Percentiles rank a stretch among this genome's conserved stretches.
Evolutionary conservation across 2,329 filamentous ascomycete species (phyloP).

Genomic region (Epichloe gansuensis): DNA sequence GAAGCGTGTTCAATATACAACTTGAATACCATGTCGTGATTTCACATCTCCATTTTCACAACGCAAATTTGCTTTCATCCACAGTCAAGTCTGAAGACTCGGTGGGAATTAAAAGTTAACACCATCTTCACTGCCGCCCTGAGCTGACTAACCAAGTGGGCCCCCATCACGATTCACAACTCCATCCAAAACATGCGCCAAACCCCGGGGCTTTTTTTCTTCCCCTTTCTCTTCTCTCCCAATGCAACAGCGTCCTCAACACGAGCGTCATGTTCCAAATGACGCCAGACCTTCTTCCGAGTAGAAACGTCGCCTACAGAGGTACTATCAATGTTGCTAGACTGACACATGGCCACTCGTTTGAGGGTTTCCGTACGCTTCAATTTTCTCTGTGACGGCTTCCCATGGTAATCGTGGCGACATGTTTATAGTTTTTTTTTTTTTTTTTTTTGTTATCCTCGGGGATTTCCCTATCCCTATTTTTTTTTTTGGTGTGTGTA

Average conservation of each 20-base stretch:
- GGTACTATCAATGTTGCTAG: constrained; percentile 20
- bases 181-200: background rate
- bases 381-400: constrained; percentile 21
- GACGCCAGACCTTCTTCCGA: constrained; percentile 11
- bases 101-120: background rate
- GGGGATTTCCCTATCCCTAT: too few relatives aligned
- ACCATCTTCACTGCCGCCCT: background rate
- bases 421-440: constrained; percentile 10
- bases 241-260: constrained; percentile 20
- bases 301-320: constrained; percentile 14
- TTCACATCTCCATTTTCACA: too few relatives aligned
- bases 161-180: background rate
- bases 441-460: too few relatives aligned
- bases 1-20: too few relatives aligned
- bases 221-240: constrained; percentile 8
- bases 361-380: constrained; percentile 28
- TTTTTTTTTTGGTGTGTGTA: too few relatives aligned
- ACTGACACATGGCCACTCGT: constrained; percentile 26
- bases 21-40: too few relatives aligned
- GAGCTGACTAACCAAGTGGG: background rate
- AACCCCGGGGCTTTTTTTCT: background rate
- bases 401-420: constrained; percentile 33
- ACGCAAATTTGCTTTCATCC: too few relatives aligned
- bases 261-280: background rate
- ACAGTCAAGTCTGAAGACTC: too few relatives aligned